Evolutionary conservation across 2,329 filamentous ascomycete species (phyloP), one percentile per base, ranked within the genome.

Genomic region (Remersonia thermophila): DNA sequence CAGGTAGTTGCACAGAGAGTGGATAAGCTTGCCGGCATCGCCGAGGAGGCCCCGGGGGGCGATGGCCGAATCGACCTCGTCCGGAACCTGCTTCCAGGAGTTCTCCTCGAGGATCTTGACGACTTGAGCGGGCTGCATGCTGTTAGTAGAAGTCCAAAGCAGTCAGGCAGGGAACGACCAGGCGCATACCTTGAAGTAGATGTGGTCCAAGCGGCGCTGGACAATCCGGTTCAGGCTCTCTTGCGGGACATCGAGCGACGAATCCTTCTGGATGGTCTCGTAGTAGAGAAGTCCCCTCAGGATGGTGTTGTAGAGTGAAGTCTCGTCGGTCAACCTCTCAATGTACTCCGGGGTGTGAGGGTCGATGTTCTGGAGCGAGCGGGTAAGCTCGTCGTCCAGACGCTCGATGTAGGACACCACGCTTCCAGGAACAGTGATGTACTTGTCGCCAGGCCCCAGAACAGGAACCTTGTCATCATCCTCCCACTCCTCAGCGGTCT

Each of bases 261-360:
- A 58, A 44, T 81, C 76, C 59, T 82, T 77, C 56, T 73, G 73
- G 37, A 95, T 67, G 44, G 68, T 69, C 67, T 98, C 91, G 43
- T 87, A 81, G 65, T 98, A 98, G 41, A 94, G 71, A 52, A 86
- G 71, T 32, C 82, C 77, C 45, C 86, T 83, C 57, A 95, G 80
- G 57, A 98, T 83, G 61, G 85, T 81, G 61, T 84, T 86, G 69
- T 98, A 98, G 35, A 98, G 69, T 33, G 80, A 67, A 44, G 80
- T 81, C 66, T 98, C 91, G 52, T 98, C 91, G 37, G 83, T 81
- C 41, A 98, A 67, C 40, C 93, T 77, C 58, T 98, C 91, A 44
- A 98, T 94, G 57, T 98, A 98, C 65, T 98, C 91, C 20, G 91
- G 91, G 28, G 91, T 98, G 64, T 98, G 91, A 39, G 91, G 93